Conservation (phyloP, 305 asterid genomes). For the Fraxinus platypoda region DNA sequence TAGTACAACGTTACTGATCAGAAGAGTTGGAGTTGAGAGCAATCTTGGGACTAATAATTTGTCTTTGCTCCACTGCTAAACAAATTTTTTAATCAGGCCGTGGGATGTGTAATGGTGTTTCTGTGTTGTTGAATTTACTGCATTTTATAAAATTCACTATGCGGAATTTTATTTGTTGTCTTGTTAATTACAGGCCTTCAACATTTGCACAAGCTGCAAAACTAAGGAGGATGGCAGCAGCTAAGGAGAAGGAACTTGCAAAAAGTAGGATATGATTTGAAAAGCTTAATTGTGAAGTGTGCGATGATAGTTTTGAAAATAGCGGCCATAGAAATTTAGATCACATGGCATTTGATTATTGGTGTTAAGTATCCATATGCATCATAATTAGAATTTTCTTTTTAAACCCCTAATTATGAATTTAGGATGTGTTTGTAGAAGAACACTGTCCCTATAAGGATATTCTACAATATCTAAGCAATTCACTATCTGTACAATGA, state of each 20-base stretch:
- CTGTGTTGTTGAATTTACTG: background rate
- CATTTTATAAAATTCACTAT: background rate
- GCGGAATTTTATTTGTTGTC: slow-evolving; percentile 1
- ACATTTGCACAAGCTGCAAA: slow-evolving; percentile 99
- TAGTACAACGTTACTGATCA: background rate
- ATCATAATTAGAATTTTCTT: background rate
- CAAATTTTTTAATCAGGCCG: background rate
- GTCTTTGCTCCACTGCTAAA: background rate
- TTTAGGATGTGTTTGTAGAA: background rate
- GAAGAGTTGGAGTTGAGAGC: background rate
- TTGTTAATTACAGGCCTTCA: slow-evolving; percentile 70
- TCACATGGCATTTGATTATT: background rate
- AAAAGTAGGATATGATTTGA: slow-evolving; percentile 47
- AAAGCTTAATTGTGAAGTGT: background rate
- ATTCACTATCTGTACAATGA: background rate
- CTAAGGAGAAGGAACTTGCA: slow-evolving; percentile 89
- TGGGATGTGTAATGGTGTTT: background rate
- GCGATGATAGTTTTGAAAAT: background rate
- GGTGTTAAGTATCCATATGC: slow-evolving; percentile 3
- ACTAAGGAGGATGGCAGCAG: slow-evolving; percentile 72
- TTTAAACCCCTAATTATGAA: background rate
- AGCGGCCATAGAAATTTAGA: background rate
- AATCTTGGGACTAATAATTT: background rate
- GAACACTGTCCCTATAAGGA: background rate
- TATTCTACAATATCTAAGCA: background rate